These are phyloP conservation scores for Neurospora sp. DNA, from an alignment of 495 filamentous ascomycete genomes.

Conservation along the genomic window DNA sequence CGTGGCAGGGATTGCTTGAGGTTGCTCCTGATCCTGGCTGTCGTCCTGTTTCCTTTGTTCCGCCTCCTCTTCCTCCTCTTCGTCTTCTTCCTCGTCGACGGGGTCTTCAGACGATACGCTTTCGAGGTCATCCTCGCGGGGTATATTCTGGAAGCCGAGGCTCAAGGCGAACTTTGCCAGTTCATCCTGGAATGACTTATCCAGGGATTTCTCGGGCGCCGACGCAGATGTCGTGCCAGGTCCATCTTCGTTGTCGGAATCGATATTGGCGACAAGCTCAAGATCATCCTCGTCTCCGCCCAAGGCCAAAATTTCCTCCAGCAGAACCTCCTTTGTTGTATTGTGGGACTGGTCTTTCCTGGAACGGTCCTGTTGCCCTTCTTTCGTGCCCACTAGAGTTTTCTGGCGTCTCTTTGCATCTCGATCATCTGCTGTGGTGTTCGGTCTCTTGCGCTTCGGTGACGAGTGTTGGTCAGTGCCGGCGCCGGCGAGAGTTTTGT, in stretches of 20 bases:
- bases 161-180: slow-evolving; percentile 34
- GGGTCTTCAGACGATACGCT: slow-evolving; percentile 21
- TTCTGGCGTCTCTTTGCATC: slow-evolving; percentile 39
- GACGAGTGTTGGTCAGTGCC: slow-evolving; percentile 22
- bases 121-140: slow-evolving; percentile 21
- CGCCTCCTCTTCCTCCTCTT: slow-evolving; percentile 16
- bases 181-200: slow-evolving; percentile 28
- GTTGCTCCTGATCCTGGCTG: slow-evolving; percentile 11
- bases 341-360: slow-evolving; percentile 14
- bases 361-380: neutral
- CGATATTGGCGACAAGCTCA: slow-evolving; percentile 50
- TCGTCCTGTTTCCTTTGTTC: slow-evolving; percentile 17
- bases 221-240: slow-evolving; percentile 18
- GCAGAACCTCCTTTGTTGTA: slow-evolving; percentile 27
- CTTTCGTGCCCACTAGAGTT: slow-evolving; percentile 20
- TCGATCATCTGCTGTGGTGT: slow-evolving; percentile 24
- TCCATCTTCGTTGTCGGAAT: slow-evolving; percentile 53
- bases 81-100: slow-evolving; percentile 19
- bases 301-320: slow-evolving; percentile 64
- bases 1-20: slow-evolving; percentile 5
- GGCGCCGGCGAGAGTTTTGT: slow-evolving; percentile 34
- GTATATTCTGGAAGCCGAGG: slow-evolving; percentile 35
- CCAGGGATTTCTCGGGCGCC: slow-evolving; percentile 17
- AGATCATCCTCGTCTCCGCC: slow-evolving; percentile 71
- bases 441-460: slow-evolving; percentile 34